Percentiles rank a stretch among this genome's conserved stretches.
Conservation (phyloP, 2,329 filamentous ascomycete species). For the Fusarium sp. region DNA sequence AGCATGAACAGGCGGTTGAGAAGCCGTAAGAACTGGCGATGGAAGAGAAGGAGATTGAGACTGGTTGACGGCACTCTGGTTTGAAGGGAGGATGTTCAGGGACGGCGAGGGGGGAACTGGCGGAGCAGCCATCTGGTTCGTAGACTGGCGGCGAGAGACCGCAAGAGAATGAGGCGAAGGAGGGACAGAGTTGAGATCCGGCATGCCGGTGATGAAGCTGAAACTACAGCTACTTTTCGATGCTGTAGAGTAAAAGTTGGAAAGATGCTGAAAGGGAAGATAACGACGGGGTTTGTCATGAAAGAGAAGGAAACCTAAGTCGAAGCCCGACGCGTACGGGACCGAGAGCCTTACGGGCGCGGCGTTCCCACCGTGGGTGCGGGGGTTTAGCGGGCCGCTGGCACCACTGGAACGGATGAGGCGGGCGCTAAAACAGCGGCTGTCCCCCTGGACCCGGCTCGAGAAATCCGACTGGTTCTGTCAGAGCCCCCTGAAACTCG, state of each 20-base stretch:
- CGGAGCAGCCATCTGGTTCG: conserved; percentile 58
- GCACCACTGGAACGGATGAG: conserved; percentile 29
- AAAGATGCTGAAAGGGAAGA: too few species aligned
- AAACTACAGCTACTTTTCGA: neutral
- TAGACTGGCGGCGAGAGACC: conserved; percentile 58
- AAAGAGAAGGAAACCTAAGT: neutral
- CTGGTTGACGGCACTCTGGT: conserved; percentile 63
- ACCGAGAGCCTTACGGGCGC: conserved; percentile 12
- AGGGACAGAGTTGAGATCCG: conserved; percentile 68
- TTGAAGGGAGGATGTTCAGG: conserved; percentile 69
- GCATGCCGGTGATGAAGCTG: conserved; percentile 54
- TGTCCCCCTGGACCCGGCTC: conserved; percentile 5
- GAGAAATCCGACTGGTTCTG: conserved; percentile 19
- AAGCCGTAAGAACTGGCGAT: conserved; percentile 46
- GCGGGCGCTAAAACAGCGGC: conserved; percentile 38
- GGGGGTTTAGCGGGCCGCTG: conserved; percentile 40
- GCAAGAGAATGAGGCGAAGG: conserved; percentile 61
- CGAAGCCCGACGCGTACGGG: conserved; percentile 21
- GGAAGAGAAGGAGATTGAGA: conserved; percentile 50
- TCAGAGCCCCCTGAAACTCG: neutral
- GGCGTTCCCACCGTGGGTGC: conserved; percentile 31
- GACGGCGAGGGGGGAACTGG: conserved; percentile 55
- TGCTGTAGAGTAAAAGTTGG: neutral
- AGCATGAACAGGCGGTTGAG: conserved; percentile 44
- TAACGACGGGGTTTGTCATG: conserved; percentile 2